Percentiles rank a stretch among this genome's conserved stretches.
These are phyloP conservation scores for Aspergillus campestris DNA, from an alignment of 495 filamentous ascomycete genomes.

Conservation along the genomic window DNA sequence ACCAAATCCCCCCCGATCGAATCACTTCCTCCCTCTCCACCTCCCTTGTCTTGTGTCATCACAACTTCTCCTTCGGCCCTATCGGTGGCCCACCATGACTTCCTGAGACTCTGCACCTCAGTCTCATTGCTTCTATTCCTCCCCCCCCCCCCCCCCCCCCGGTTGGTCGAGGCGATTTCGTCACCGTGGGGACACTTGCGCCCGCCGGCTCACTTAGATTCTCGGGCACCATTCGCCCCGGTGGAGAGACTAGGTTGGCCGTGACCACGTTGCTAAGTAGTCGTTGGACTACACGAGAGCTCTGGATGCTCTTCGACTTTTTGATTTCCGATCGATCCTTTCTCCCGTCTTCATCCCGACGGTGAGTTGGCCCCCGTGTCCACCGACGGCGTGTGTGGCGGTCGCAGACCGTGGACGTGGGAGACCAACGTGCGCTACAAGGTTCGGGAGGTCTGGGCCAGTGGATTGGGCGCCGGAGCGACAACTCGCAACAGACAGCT, in stretches of 20 bases:
- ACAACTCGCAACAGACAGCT: background rate
- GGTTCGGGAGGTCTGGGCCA: conserved; percentile 15
- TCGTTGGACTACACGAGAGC: no score
- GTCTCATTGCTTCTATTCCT: conserved; percentile 7
- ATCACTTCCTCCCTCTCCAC: conserved; percentile 11
- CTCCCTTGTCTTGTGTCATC: conserved; percentile 10
- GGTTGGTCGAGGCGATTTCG: conserved; percentile 9
- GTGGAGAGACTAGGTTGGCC: background rate
- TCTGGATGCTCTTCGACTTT: no score
- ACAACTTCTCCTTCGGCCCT: conserved; percentile 14
- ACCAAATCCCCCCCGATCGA: conserved; percentile 1
- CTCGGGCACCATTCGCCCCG: background rate
- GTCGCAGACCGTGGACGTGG: conserved; percentile 4
- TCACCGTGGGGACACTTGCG: background rate
- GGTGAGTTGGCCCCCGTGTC: conserved; percentile 1
- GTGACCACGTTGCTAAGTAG: no score
- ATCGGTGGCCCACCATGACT: conserved; percentile 20
- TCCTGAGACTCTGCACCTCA: conserved; percentile 12
- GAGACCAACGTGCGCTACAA: conserved; percentile 9
- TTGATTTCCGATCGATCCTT: background rate
- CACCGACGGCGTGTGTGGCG: background rate
- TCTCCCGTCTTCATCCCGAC: background rate
- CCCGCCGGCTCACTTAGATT: no score
- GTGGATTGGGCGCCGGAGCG: conserved; percentile 11
- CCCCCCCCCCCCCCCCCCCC: no score